Percentiles rank a stretch among this genome's conserved stretches.
These are phyloP conservation scores for Nyssa sinensis DNA, from an alignment of 148 eudicot genomes.

Conservation along the genomic window DNA sequence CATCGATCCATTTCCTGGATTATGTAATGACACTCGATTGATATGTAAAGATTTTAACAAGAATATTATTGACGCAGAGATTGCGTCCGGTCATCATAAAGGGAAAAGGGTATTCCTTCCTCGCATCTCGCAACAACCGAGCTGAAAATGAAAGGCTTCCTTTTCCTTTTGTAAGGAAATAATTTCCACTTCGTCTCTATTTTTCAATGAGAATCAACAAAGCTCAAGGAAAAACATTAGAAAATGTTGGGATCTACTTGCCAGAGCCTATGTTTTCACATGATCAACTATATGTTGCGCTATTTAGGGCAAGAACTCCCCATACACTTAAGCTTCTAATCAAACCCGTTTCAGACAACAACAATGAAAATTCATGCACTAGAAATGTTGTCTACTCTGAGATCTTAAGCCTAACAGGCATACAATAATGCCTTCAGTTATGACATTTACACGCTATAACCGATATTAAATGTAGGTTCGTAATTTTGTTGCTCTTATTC, in stretches of 20 bases:
- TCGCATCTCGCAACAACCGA: neutral
- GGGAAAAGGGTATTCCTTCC: slow-evolving; percentile 2
- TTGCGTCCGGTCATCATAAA: neutral
- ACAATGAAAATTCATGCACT: too few species aligned
- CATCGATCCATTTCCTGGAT: neutral
- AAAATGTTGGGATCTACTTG: neutral
- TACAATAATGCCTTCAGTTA: too few species aligned
- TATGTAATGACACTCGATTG: neutral
- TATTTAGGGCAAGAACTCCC: neutral
- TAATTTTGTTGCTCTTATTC: too few species aligned
- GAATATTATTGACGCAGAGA: neutral
- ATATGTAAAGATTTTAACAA: neutral
- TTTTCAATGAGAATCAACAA: neutral
- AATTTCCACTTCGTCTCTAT: too few species aligned
- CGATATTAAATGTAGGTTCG: too few species aligned
- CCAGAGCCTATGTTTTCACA: neutral
- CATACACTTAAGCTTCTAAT: neutral
- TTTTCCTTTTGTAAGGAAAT: neutral
- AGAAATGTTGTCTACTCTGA: too few species aligned
- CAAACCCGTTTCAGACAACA: too few species aligned
- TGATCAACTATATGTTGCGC: neutral
- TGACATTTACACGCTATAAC: too few species aligned
- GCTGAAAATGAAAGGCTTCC: neutral
- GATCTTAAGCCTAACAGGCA: too few species aligned
- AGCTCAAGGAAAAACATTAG: slow-evolving; percentile 1